Conservation (phyloP, 345 rosid species). For the Turnera subulata region DNA sequence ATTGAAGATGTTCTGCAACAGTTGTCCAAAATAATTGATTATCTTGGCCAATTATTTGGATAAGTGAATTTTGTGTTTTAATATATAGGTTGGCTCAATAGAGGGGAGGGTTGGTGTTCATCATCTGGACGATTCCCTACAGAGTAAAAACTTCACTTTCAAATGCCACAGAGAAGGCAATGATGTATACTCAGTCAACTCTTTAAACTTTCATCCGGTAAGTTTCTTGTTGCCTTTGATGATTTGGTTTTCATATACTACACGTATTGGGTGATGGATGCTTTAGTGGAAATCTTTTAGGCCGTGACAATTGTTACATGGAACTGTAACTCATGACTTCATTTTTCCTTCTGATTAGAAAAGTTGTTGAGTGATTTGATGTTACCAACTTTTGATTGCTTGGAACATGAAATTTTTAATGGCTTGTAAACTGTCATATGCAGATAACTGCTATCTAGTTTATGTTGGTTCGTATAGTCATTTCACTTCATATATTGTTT, state of each 20-base stretch:
- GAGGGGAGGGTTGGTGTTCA: conserved; percentile 98
- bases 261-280: neutral
- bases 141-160: conserved; percentile 83
- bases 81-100: conserved; percentile 83
- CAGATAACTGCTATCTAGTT: neutral
- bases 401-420: neutral
- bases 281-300: neutral
- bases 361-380: neutral
- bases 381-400: conserved; percentile 2
- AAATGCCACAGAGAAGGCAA: conserved; percentile 92
- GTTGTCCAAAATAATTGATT: no score
- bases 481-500: neutral
- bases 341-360: neutral
- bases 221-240: conserved; percentile 25
- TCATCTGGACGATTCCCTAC: conserved; percentile 89
- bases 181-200: conserved; percentile 92
- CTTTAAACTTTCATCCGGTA: conserved; percentile 95
- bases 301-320: neutral
- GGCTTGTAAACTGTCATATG: neutral
- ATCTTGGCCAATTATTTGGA: no score
- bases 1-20: no score
- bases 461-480: neutral
- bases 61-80: neutral
- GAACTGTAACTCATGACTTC: neutral
- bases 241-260: neutral